These are phyloP conservation scores for Komagataella phaffii DNA, from an alignment of 805 yeast genomes.

Conservation along the genomic window DNA sequence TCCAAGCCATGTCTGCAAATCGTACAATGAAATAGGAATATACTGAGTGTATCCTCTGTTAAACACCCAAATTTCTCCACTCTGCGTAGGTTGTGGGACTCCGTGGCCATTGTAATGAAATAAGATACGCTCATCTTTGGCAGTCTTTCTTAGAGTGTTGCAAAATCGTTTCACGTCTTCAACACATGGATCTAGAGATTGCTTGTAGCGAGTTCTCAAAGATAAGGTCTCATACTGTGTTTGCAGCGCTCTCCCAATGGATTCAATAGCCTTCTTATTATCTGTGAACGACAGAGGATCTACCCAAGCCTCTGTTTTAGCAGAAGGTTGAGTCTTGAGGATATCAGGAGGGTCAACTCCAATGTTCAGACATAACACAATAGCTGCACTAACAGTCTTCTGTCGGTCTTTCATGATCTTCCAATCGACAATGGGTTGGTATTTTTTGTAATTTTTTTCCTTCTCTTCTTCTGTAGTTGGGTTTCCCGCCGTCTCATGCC, in stretches of 20 bases:
- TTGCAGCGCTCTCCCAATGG: constrained; percentile 80
- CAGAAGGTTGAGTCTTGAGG: constrained; percentile 85
- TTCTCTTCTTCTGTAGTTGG: constrained; percentile 49
- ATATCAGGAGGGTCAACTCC: constrained; percentile 98
- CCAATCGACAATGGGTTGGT: constrained; percentile 80
- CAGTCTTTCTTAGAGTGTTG: constrained; percentile 74
- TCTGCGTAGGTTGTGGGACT: constrained; percentile 91
- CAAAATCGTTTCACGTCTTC: constrained; percentile 92
- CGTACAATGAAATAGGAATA: constrained; percentile 91
- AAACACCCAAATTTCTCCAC: constrained; percentile 98
- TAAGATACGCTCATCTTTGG: constrained; percentile 84
- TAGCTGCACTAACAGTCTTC: constrained; percentile 86
- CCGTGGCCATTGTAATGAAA: constrained; percentile 98
- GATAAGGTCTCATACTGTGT: constrained; percentile 82
- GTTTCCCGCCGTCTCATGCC: constrained; percentile 83
- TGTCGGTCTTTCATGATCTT: constrained; percentile 80
- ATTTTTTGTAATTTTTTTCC: constrained; percentile 29
- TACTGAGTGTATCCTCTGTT: constrained; percentile 95
- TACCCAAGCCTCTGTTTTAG: constrained; percentile 84
- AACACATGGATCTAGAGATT: constrained; percentile 85
- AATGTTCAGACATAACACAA: constrained; percentile 77
- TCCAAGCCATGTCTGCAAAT: constrained; percentile 93
- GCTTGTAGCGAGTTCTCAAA: constrained; percentile 79
- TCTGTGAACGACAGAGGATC: constrained; percentile 77
- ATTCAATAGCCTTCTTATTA: constrained; percentile 81